phyloP scores from a whole-genome alignment of 1,284 basidiomycete genomes.

The Ceratorhiza oryzae-sativae region DNA sequence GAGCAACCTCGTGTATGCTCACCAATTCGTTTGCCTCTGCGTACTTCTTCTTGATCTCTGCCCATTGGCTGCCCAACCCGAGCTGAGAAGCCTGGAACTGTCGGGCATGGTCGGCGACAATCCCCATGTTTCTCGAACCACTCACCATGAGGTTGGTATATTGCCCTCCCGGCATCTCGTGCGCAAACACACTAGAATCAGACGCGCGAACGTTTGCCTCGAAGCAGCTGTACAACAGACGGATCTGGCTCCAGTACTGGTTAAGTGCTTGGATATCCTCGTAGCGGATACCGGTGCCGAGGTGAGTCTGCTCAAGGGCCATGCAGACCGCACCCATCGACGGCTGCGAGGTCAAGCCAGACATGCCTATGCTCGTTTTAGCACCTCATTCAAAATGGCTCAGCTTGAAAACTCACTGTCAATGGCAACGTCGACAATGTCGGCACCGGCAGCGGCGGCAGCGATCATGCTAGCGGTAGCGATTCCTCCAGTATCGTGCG shows the following conservation, averaged over 20 bases:
- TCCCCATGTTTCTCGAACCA: not conserved
- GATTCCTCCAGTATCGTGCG: constrained; percentile 99
- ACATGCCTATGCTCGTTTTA: constrained; percentile 75
- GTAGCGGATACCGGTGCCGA: constrained; percentile 97
- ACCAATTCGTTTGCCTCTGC: constrained; percentile 94
- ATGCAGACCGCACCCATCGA: constrained; percentile 97
- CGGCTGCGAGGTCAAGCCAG: constrained; percentile 97
- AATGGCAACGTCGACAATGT: constrained; percentile 98
- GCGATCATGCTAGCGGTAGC: constrained; percentile 97
- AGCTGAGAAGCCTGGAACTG: constrained; percentile 99
- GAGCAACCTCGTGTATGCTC: constrained; percentile 49
- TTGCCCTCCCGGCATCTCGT: constrained; percentile 99
- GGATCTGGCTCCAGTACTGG: constrained; percentile 98
- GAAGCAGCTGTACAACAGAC: constrained; percentile 95
- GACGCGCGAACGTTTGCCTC: constrained; percentile 98
- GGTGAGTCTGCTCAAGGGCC: constrained; percentile 92
- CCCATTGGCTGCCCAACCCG: constrained; percentile 97
- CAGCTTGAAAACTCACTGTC: constrained; percentile 70
- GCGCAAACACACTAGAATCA: constrained; percentile 97
- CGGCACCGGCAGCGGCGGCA: constrained; percentile 93
- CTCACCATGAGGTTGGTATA: constrained; percentile 92
- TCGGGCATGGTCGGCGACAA: not conserved
- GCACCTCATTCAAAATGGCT: not conserved
- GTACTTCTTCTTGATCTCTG: constrained; percentile 99
- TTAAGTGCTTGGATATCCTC: constrained; percentile 98